Evolutionary conservation across 805 yeast species (phyloP), one percentile per base, ranked within the genome.

Genomic region (Candida broadrunensis): DNA sequence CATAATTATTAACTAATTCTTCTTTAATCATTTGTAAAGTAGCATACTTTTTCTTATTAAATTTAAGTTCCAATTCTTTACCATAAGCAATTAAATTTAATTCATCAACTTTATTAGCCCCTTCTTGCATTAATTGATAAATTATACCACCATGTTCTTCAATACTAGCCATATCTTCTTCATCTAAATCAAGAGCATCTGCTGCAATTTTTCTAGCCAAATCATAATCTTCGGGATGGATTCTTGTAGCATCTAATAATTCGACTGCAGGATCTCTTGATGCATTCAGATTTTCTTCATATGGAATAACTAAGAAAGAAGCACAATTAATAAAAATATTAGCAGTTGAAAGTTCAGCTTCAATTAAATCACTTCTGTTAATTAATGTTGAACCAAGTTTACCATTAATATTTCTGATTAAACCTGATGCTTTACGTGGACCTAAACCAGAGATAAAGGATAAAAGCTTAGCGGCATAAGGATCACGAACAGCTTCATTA

Each of bases 171-270:
- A 87, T 73, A 49, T 89, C 96, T 61, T 91, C 98, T 54, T 95
- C 99, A 53, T 89, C 97, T 48, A 90, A 76, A 59, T 91, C 99
- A 49, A 93, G 74, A 2, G 99, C 98, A 70, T 93, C 99, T 1
- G 96, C 93, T 6, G 97, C 98, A 90, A 93, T 93, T 61, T 93
- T 93, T 37, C 93, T 80, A 3, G 97, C 98, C 51, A 93, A 73
- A 48, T 88, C 96, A 60, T 93, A 93, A 65, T 93, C 99, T 63
- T 93, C 98, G 6, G 98, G 98, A 55, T 93, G 99, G 35, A 93
- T 89, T 67, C 99, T 79, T 0, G 99, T 93, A 37, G 93, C 90
- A 61, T 93, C 99, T 50, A 93, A 73, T 33, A 85, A 72, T 55
- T 91, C 97, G 26, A 84, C 77, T 20, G 82, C 80, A n/a, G 78